phyloP scores from a whole-genome alignment of 148 eudicot genomes.

The Bassia scoparia region DNA sequence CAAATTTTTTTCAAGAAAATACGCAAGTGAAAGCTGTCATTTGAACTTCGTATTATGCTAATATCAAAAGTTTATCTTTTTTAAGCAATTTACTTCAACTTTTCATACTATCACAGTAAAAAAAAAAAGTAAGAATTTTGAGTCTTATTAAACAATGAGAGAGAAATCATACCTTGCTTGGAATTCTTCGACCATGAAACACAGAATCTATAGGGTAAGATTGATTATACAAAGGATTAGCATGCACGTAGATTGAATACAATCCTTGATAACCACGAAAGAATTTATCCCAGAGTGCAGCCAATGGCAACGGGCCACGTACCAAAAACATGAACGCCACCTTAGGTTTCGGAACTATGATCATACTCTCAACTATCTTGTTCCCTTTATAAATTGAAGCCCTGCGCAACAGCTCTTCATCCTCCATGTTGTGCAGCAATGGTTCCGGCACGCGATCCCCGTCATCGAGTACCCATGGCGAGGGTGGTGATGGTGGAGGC shows the following conservation, averaged over 20 bases:
- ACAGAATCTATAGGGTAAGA: slow-evolving; percentile 39
- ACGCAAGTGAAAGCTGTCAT: too few species aligned
- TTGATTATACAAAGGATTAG: slow-evolving; percentile 41
- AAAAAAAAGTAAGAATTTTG: neutral
- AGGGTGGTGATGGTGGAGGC: neutral
- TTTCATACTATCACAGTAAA: too few species aligned
- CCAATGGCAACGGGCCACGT: slow-evolving; percentile 50
- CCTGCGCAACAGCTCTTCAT: slow-evolving; percentile 43
- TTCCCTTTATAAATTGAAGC: slow-evolving; percentile 34
- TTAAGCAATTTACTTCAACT: too few species aligned
- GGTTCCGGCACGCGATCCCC: neutral
- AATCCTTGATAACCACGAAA: slow-evolving; percentile 49
- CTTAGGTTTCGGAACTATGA: slow-evolving; percentile 33
- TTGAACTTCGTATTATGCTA: too few species aligned
- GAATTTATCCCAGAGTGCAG: slow-evolving; percentile 57
- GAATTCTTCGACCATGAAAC: slow-evolving; percentile 51
- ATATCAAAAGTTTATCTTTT: too few species aligned
- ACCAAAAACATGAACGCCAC: slow-evolving; percentile 61
- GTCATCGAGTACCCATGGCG: neutral
- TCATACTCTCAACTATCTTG: neutral
- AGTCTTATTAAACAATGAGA: neutral
- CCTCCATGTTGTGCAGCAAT: slow-evolving; percentile 30
- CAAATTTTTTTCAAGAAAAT: too few species aligned
- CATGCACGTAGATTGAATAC: slow-evolving; percentile 56
- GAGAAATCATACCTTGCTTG: slow-evolving; percentile 47